Percentiles rank a stretch among this genome's conserved stretches.
Evolutionary conservation across 192 early-diverging fungal species (phyloP).

Genomic region (Thamnidium elegans): DNA sequence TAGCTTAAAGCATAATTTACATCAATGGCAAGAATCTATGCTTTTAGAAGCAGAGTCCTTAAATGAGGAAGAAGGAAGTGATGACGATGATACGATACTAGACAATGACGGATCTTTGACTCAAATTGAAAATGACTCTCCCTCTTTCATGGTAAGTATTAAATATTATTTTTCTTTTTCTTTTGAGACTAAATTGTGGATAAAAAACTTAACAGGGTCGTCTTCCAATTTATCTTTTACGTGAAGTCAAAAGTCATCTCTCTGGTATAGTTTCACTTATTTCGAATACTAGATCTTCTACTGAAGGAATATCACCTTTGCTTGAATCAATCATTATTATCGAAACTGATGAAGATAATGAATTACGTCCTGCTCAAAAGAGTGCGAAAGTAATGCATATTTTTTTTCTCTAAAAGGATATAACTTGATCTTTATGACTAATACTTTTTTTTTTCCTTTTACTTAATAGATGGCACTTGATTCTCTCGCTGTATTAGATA

Average conservation of each 20-base stretch:
- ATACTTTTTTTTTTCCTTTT: background rate
- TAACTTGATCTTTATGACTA: background rate
- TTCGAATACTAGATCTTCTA: background rate
- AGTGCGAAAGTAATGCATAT: constrained; percentile 32
- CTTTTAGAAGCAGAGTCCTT: constrained; percentile 7
- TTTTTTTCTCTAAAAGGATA: too few relatives aligned
- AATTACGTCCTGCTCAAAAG: constrained; percentile 25
- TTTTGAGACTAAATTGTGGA: background rate
- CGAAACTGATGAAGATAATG: constrained; percentile 37
- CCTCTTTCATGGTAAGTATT: constrained; percentile 7
- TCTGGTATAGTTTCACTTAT: background rate
- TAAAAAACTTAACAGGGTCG: background rate
- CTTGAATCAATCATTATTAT: constrained; percentile 36
- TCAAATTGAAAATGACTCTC: background rate
- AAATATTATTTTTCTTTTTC: background rate
- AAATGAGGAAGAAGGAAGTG: constrained; percentile 7
- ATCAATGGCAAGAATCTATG: constrained; percentile 4
- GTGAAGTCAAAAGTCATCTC: constrained; percentile 1
- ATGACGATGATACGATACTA: background rate
- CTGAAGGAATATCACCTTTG: constrained; percentile 27
- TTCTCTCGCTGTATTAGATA: background rate
- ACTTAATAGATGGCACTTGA: background rate
- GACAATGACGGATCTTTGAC: background rate
- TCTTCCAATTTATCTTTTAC: constrained; percentile 8
- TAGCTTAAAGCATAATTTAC: background rate